Percentiles rank a stretch among this genome's conserved stretches.
Conservation (phyloP, 192 early-diverging fungal species). For the Coemansia aciculifera region DNA sequence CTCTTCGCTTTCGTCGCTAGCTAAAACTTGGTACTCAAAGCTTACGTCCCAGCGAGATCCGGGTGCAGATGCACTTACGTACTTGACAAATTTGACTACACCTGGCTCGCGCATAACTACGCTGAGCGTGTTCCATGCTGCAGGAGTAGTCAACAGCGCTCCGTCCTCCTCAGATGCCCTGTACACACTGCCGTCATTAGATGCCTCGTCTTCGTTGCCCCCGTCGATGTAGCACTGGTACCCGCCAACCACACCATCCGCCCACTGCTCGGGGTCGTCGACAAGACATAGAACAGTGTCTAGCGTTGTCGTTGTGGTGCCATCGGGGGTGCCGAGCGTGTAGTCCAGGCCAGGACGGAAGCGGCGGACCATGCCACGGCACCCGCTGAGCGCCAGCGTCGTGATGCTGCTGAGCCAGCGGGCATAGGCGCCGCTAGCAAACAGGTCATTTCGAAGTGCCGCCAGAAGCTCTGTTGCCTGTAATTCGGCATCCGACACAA, state of each 20-base stretch:
- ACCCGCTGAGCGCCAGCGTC: conserved; percentile 42
- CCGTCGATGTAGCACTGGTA: conserved; percentile 78
- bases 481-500: background rate
- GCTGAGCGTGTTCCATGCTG: conserved; percentile 65
- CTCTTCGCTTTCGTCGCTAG: conserved; percentile 26
- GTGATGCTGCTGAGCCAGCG: conserved; percentile 63
- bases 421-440: conserved; percentile 59
- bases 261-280: conserved; percentile 54
- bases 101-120: conserved; percentile 73
- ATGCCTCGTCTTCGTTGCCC: conserved; percentile 67
- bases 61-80: conserved; percentile 72
- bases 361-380: conserved; percentile 62
- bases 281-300: conserved; percentile 69
- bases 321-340: conserved; percentile 68
- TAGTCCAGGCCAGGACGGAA: conserved; percentile 83
- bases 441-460: conserved; percentile 49
- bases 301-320: conserved; percentile 53
- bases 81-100: conserved; percentile 80
- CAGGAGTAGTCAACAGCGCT: conserved; percentile 68
- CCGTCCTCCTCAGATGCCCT: conserved; percentile 63
- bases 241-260: conserved; percentile 65
- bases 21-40: conserved; percentile 63
- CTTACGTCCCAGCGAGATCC: conserved; percentile 80
- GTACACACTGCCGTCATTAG: conserved; percentile 64
- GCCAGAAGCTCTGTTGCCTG: conserved; percentile 19